Evolutionary conservation across 208 protist genomes (phyloP), one percentile per base, ranked within the genome.

Genomic region (Angomonas desouzai): DNA sequence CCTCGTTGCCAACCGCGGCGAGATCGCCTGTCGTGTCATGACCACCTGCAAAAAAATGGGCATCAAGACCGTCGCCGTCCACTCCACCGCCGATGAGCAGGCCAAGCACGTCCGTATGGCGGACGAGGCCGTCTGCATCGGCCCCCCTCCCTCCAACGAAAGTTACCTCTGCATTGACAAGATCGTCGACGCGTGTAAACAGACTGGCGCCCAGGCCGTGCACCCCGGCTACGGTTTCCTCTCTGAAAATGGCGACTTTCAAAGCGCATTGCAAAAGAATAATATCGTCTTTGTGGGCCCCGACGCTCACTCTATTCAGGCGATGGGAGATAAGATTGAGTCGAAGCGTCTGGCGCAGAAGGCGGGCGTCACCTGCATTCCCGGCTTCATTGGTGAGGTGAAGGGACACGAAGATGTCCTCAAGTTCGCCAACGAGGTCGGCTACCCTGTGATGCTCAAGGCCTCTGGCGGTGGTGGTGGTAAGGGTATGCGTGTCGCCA

Each of bases 201-300:
- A 68, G 43, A 89, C 83, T 0, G 81, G 88, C 1, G 92, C 87
- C 64, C 81, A 97, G 67, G 97, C 95, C 1, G 90, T 99, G 49
- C 97, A 99, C 72, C 96, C 97, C 11, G 98, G 98, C 43, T 99
- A 99, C 68, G 98, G 98, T 28, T 99, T 99, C 79, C 85, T 99
- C 7, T 98, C 93, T 3, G 97, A 99, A 77, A 99, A 98, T 74
- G 80, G 85, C 16, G 74, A 62, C 27, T 98, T 98, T 76, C 89
- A 91, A 1, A 63, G 85, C n/a, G 55, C 69, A 13, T 83, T 96
- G 57, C 76, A 83, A 67, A 70, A 79, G 13, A 70, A 80, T 16
- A 79, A 83, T 43, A 70, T 99, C 55, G 63, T 87, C 20, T 99
- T 99, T 72, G 94, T 99, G 23, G 97, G 98, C 13, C 97, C 98